These are phyloP conservation scores for Puccinia triticina DNA, from an alignment of 1,284 basidiomycete genomes.

Conservation along the genomic window DNA sequence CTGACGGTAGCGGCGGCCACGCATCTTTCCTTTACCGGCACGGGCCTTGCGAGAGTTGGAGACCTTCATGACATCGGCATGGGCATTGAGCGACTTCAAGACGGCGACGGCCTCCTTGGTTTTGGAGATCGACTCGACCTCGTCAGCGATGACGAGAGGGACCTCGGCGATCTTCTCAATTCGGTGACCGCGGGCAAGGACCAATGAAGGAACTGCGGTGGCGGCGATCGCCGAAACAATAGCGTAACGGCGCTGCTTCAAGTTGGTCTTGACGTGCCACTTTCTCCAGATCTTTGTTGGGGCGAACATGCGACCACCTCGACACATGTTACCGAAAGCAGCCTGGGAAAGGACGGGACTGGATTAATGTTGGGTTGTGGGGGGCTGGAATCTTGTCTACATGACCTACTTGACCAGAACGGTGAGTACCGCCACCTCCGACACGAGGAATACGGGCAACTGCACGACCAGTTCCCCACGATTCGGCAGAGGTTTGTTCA, in stretches of 20 bases:
- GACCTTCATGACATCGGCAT: conserved; percentile 92
- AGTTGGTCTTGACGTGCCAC: conserved; percentile 99
- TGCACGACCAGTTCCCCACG: conserved; percentile 99
- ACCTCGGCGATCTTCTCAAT: conserved; percentile 98
- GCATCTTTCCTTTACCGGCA: conserved; percentile 95
- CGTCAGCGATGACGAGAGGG: conserved; percentile 83
- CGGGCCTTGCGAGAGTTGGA: conserved; percentile 96
- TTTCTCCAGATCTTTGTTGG: conserved; percentile 99
- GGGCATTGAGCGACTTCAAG: conserved; percentile 87
- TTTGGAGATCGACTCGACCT: conserved; percentile 85
- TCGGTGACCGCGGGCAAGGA: conserved; percentile 98
- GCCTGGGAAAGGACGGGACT: conserved; percentile 65
- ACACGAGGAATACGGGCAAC: conserved; percentile 99
- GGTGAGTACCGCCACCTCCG: conserved; percentile 96
- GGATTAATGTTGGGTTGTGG: background rate
- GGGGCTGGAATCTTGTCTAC: too few species aligned
- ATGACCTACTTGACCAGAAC: conserved; percentile 79
- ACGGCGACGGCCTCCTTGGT: conserved; percentile 96
- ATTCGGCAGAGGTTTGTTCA: conserved; percentile 97
- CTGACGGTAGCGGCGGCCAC: conserved; percentile 95
- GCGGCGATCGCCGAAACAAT: conserved; percentile 97
- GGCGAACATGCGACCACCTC: conserved; percentile 99
- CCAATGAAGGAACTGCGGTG: conserved; percentile 94
- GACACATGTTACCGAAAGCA: conserved; percentile 98
- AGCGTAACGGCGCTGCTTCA: conserved; percentile 98